A percentile compares a stretch with the other conserved stretches of the same genome.
phyloP scores from a whole-genome alignment of 1,284 basidiomycete genomes.

The Apiotrichum akiyoshidainum region DNA sequence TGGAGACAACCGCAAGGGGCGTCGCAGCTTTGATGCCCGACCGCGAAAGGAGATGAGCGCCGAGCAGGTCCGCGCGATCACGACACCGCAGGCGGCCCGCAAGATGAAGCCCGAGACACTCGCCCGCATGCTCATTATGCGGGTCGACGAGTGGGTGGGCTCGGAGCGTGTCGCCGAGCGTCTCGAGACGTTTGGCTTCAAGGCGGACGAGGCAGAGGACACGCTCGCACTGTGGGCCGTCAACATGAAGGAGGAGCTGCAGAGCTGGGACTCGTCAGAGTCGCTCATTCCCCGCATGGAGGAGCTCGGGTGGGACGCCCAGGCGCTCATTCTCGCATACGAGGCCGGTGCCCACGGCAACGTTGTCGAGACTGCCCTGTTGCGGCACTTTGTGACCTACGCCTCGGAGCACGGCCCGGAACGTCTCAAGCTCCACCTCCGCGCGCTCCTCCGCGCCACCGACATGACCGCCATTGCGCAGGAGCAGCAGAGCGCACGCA shows the following conservation, averaged over 20 bases:
- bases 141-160: constrained; percentile 30
- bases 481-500: constrained; percentile 49
- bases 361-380: constrained; percentile 32
- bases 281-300: constrained; percentile 12
- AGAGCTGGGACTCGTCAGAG: constrained; percentile 9
- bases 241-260: constrained; percentile 3
- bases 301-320: constrained; percentile 28
- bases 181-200: constrained; percentile 31
- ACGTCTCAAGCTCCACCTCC: constrained; percentile 29
- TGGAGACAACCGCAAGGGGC: too few relatives aligned
- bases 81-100: background rate
- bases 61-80: too few relatives aligned
- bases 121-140: constrained; percentile 16
- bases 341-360: constrained; percentile 23
- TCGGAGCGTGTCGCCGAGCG: constrained; percentile 26
- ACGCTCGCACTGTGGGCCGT: constrained; percentile 8
- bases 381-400: constrained; percentile 31
- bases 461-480: constrained; percentile 47
- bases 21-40: too few relatives aligned
- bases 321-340: constrained; percentile 28
- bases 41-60: too few relatives aligned
- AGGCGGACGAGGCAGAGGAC: constrained; percentile 9
- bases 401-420: constrained; percentile 8
- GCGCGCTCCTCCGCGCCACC: constrained; percentile 41
- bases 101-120: constrained; percentile 8